Evolutionary conservation across 2,329 filamentous ascomycete genomes (phyloP).

Genomic region (Ophiostoma fasciatum): DNA sequence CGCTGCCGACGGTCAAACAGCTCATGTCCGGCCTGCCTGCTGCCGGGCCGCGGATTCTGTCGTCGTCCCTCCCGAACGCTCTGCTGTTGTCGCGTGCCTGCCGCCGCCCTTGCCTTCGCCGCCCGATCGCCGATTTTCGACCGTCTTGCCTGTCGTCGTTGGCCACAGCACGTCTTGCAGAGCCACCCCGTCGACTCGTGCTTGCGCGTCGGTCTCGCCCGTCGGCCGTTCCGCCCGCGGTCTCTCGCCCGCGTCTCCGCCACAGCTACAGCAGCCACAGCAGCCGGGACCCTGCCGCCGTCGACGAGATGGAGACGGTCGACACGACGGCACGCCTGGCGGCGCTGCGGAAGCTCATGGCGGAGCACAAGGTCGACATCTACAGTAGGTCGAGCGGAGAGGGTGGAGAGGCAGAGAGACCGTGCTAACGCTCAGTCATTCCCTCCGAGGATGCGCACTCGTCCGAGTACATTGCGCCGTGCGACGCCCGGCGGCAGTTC

Average conservation of each 20-base stretch:
- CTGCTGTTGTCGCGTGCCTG: conserved; percentile 5
- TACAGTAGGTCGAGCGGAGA: conserved; percentile 80
- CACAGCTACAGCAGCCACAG: not conserved
- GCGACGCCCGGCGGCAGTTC: conserved; percentile 78
- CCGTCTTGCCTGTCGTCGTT: too few relatives aligned
- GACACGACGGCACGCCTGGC: conserved; percentile 64
- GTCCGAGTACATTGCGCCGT: conserved; percentile 96
- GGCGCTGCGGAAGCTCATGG: conserved; percentile 73
- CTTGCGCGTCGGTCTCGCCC: too few relatives aligned
- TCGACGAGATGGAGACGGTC: conserved; percentile 52
- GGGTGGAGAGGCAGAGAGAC: too few relatives aligned
- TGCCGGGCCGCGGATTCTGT: conserved; percentile 1
- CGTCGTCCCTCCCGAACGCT: not conserved
- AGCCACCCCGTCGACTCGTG: too few relatives aligned
- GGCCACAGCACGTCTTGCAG: too few relatives aligned
- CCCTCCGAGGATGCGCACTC: conserved; percentile 96
- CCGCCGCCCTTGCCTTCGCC: too few relatives aligned
- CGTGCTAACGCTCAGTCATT: conserved; percentile 61
- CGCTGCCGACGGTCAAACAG: too few relatives aligned
- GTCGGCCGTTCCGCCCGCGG: too few relatives aligned
- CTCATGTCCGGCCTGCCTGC: conserved; percentile 4
- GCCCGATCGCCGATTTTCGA: too few relatives aligned
- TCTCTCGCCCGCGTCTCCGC: too few relatives aligned
- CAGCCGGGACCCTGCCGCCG: conserved; percentile 5
- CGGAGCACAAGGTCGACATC: conserved; percentile 69